Conservation (phyloP, 306 rosid genomes). For the Vicia villosa region DNA sequence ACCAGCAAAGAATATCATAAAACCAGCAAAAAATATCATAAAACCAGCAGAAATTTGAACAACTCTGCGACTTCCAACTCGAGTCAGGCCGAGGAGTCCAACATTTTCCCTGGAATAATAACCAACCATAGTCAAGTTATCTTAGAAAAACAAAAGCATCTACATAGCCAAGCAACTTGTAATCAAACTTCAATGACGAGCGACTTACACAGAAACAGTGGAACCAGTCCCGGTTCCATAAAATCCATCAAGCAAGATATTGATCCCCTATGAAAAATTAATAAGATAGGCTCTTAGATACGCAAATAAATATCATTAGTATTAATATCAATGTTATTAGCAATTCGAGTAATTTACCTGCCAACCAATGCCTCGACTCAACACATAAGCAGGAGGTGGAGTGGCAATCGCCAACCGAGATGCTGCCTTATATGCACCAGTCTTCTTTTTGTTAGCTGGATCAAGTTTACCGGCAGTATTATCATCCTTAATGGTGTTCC, state of each 20-base stretch:
- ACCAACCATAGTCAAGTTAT: slow-evolving; percentile 34
- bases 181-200: slow-evolving; percentile 18
- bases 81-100: slow-evolving; percentile 93
- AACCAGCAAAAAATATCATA: slow-evolving; percentile 97
- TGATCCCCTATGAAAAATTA: slow-evolving; percentile 65
- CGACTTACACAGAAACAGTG: slow-evolving; percentile 90
- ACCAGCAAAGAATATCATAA: too few species aligned
- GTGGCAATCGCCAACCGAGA: slow-evolving; percentile 95
- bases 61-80: slow-evolving; percentile 97
- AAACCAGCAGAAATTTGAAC: slow-evolving; percentile 95
- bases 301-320: not conserved
- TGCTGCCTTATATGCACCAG: slow-evolving; percentile 91
- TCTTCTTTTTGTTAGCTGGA: too few species aligned
- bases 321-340: slow-evolving; percentile 2
- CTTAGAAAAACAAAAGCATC: too few species aligned
- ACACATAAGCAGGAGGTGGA: slow-evolving; percentile 96
- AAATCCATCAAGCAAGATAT: slow-evolving; percentile 85
- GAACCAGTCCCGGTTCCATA: slow-evolving; percentile 90
- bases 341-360: slow-evolving; percentile 56
- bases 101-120: slow-evolving; percentile 79
- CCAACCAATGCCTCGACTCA: slow-evolving; percentile 99
- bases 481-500: too few species aligned
- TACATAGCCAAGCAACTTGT: not conserved
- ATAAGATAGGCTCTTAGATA: slow-evolving; percentile 29
- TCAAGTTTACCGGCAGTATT: too few species aligned